Evolutionary conservation across 1,284 basidiomycete genomes (phyloP).

Genomic region (Microstroma glucosiphilum): DNA sequence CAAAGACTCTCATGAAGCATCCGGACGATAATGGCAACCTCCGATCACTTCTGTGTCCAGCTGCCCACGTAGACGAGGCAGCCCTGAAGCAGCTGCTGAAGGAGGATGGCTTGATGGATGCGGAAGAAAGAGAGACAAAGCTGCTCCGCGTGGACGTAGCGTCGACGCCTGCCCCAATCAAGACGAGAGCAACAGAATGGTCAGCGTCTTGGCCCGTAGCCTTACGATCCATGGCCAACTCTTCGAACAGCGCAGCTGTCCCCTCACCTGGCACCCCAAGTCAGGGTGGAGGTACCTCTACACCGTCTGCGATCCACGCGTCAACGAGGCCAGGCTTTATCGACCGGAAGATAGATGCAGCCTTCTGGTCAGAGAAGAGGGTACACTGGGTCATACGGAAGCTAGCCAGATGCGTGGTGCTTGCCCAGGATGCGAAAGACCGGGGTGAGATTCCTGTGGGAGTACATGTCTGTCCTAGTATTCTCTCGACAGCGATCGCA

Average conservation of each 20-base stretch:
- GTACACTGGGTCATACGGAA: conserved; percentile 10
- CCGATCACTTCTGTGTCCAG: conserved; percentile 21
- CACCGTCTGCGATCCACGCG: neutral
- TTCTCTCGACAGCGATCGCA: neutral
- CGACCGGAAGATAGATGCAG: conserved; percentile 27
- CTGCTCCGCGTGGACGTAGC: conserved; percentile 62
- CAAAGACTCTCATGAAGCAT: neutral
- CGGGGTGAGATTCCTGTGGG: conserved; percentile 18
- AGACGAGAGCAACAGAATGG: conserved; percentile 59
- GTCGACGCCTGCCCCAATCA: conserved; percentile 64
- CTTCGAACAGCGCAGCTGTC: neutral
- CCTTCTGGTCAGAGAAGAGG: conserved; percentile 15
- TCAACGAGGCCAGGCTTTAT: conserved; percentile 16
- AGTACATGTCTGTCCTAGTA: conserved; percentile 19
- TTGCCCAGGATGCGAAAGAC: conserved; percentile 19
- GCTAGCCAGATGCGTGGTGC: conserved; percentile 19
- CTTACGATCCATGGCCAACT: conserved; percentile 12
- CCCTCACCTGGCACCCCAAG: neutral
- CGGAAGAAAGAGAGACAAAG: conserved; percentile 8
- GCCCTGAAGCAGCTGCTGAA: neutral
- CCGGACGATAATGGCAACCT: neutral
- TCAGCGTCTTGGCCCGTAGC: conserved; percentile 45
- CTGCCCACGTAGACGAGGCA: conserved; percentile 13
- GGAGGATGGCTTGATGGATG: neutral
- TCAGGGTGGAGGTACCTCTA: neutral